These are phyloP conservation scores for Backusella circina DNA, from an alignment of 192 early-diverging fungal genomes.

Conservation along the genomic window DNA sequence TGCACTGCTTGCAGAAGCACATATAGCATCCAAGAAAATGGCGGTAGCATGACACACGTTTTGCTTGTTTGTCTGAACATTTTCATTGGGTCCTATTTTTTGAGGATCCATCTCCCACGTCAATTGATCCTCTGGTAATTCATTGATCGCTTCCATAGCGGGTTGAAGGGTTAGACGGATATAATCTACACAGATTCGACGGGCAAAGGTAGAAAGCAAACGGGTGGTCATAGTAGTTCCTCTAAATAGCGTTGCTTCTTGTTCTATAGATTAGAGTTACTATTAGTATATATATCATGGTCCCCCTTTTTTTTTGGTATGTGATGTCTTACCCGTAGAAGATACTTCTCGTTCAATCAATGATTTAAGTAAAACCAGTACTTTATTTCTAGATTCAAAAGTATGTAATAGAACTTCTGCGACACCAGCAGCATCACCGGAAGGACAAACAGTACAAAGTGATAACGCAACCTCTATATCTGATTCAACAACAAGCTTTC, in stretches of 20 bases:
- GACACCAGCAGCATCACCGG: conserved; percentile 72
- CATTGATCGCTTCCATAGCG: conserved; percentile 53
- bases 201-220: conserved; percentile 75
- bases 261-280: conserved; percentile 4
- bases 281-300: background rate
- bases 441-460: conserved; percentile 64
- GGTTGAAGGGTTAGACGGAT: conserved; percentile 77
- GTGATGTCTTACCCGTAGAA: conserved; percentile 50
- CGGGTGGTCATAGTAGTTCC: conserved; percentile 86
- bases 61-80: conserved; percentile 64
- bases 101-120: conserved; percentile 88
- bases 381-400: conserved; percentile 62
- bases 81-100: conserved; percentile 59
- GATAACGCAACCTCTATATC: conserved; percentile 63
- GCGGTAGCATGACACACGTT: conserved; percentile 73
- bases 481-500: conserved; percentile 44
- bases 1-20: conserved; percentile 60
- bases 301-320: too few species aligned
- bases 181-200: conserved; percentile 71
- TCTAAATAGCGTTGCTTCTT: conserved; percentile 77
- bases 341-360: conserved; percentile 67
- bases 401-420: conserved; percentile 58
- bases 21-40: conserved; percentile 76
- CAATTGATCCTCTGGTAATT: conserved; percentile 29
- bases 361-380: conserved; percentile 56